Evolutionary conservation across 2,329 filamentous ascomycete genomes (phyloP), one percentile per base, ranked within the genome.

Genomic region (Conoideocrella luteorostrata): DNA sequence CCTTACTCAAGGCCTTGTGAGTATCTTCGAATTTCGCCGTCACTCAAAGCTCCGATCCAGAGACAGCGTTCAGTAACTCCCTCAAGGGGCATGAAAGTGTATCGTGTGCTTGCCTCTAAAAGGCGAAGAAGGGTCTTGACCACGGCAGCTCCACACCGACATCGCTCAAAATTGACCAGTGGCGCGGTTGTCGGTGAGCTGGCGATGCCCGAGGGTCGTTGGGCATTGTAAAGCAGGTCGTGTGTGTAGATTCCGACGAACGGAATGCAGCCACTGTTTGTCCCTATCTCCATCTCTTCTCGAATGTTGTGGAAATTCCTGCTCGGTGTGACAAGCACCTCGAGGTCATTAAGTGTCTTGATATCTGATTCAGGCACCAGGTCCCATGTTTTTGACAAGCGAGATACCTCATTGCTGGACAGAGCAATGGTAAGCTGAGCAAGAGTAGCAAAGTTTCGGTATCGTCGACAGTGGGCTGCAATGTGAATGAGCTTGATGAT

Each of bases 221-320:
- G 85, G 1, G 83, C 80, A 56, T 90, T 91, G 69, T 86, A 88
- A 35, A 90, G 78, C 32, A 93, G 71, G 58, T 93, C 87, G 56
- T 90, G 86, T 2, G 86, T 91, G 62, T 93, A 93, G 44, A 84
- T 82, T 46, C 82, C 87, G 38, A 93, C 84, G 58, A 93, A 91
- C 0, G 87, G 87, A 48, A 93, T 90, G 54, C 87, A 91, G 2
- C 85, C 86, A 29, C 75, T 72, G 43, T 87, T 82, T 2, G 74
- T 69, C 2, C 77, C 77, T 6, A 57, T 55, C 61, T 93, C 87
- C 87, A 91, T 93, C 64, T 91, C 87, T 1, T 80, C 76, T 33
- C 87, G 77, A 13, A 93, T 71, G 50, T 77, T 84, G 60, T 85
- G 76, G 54, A 91, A 93, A 59, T 91, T 93, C 51, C 82, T 77